These are phyloP conservation scores for Xylaria sp. DNA, from an alignment of 2,329 filamentous ascomycete species.

Conservation along the genomic window DNA sequence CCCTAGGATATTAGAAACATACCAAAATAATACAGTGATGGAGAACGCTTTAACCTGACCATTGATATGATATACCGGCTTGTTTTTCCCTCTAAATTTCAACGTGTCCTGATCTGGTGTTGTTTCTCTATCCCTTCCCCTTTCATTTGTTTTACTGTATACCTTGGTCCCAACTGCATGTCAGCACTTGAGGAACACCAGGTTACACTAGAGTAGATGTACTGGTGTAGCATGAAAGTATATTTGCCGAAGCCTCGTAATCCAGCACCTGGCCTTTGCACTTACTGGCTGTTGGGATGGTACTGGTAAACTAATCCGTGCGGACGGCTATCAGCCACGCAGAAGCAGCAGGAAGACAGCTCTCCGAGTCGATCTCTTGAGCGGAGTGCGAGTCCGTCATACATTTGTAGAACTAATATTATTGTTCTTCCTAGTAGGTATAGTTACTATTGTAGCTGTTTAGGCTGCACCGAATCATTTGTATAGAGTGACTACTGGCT, in stretches of 20 bases:
- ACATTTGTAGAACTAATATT: neutral
- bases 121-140: neutral
- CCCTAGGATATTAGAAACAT: no score
- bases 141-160: neutral
- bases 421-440: no score
- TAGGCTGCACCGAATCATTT: no score
- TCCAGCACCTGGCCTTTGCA: neutral
- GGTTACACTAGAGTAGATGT: neutral
- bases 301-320: neutral
- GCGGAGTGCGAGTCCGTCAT: neutral
- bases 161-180: neutral
- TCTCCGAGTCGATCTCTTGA: neutral
- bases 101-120: neutral
- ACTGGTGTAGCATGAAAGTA: neutral
- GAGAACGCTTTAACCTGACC: no score
- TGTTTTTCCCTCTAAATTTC: no score
- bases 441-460: no score
- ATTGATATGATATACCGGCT: no score
- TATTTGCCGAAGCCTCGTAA: neutral
- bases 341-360: neutral
- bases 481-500: no score
- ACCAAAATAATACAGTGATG: no score
- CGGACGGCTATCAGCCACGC: neutral
- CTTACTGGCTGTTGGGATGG: neutral
- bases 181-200: neutral